phyloP scores from a whole-genome alignment of 202 grass and related monocot genomes.

The Carex sylvatica region DNA sequence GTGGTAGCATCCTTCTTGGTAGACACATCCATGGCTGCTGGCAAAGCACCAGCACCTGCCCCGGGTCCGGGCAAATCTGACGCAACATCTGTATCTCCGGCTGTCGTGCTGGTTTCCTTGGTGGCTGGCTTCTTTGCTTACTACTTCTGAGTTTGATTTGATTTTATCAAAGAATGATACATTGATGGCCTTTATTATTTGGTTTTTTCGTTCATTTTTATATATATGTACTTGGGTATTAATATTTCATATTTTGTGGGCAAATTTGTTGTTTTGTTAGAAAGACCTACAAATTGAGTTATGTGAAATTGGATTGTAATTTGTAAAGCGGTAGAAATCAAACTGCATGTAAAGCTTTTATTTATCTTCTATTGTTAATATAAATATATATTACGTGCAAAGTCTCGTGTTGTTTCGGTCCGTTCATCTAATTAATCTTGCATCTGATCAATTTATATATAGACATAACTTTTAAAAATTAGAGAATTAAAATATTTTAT shows the following conservation, averaged over 20 bases:
- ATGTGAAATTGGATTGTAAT: background rate
- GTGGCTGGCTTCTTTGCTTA: slow-evolving; percentile 5
- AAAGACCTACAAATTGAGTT: background rate
- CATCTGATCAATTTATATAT: too few species aligned
- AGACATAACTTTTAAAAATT: too few species aligned
- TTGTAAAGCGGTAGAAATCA: background rate
- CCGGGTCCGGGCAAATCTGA: background rate
- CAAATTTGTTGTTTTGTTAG: background rate
- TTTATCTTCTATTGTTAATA: background rate
- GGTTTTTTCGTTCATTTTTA: background rate
- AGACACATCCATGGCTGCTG: background rate
- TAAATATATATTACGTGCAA: background rate
- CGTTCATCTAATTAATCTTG: too few species aligned
- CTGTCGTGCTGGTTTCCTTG: background rate
- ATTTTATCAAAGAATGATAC: background rate
- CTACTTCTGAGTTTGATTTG: slow-evolving; percentile 5
- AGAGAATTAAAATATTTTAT: too few species aligned
- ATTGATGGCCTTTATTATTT: background rate
- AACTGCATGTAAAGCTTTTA: background rate
- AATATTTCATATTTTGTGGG: background rate
- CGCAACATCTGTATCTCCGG: slow-evolving; percentile 4
- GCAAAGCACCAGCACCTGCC: background rate
- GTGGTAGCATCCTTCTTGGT: slow-evolving; percentile 12
- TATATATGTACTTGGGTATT: background rate
- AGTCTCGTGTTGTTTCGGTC: too few species aligned